Evolutionary conservation across 495 filamentous ascomycete genomes (phyloP).

Genomic region (Penicillium antarcticum): DNA sequence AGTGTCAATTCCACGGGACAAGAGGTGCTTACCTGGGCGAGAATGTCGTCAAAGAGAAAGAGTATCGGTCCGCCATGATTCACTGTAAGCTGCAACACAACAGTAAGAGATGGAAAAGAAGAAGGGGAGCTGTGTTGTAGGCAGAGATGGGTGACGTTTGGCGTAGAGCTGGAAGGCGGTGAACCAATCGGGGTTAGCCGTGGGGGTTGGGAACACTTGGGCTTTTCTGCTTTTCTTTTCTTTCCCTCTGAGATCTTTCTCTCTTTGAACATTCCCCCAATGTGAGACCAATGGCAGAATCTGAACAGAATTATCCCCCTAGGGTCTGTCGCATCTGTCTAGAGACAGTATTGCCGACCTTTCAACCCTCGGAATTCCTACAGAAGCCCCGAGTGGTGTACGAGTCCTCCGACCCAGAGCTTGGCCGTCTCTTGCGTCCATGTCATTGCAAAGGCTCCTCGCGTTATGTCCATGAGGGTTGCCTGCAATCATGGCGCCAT

Average conservation of each 20-base stretch:
- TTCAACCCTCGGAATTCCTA: constrained; percentile 63
- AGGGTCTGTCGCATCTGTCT: constrained; percentile 91
- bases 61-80: constrained; percentile 95
- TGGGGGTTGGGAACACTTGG: constrained; percentile 10
- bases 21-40: constrained; percentile 81
- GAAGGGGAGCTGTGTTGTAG: constrained; percentile 18
- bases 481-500: constrained; percentile 81
- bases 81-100: constrained; percentile 1
- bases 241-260: not conserved
- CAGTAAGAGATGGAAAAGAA: constrained; percentile 13
- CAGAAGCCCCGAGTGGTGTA: constrained; percentile 66
- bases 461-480: constrained; percentile 94
- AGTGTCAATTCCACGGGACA: constrained; percentile 6
- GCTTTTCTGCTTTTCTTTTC: constrained; percentile 15
- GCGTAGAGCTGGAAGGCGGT: constrained; percentile 29
- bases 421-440: constrained; percentile 81
- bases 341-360: constrained; percentile 77
- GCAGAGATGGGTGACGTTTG: constrained; percentile 31
- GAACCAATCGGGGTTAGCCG: constrained; percentile 20
- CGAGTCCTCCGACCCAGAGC: constrained; percentile 66
- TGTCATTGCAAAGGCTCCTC: constrained; percentile 92
- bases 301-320: constrained; percentile 55
- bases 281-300: constrained; percentile 15
- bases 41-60: constrained; percentile 99
- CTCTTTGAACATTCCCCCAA: not conserved